Base-by-base conservation (phyloP, 2,329 filamentous ascomycete genomes). In the Calcarisporium arbuscula region DNA sequence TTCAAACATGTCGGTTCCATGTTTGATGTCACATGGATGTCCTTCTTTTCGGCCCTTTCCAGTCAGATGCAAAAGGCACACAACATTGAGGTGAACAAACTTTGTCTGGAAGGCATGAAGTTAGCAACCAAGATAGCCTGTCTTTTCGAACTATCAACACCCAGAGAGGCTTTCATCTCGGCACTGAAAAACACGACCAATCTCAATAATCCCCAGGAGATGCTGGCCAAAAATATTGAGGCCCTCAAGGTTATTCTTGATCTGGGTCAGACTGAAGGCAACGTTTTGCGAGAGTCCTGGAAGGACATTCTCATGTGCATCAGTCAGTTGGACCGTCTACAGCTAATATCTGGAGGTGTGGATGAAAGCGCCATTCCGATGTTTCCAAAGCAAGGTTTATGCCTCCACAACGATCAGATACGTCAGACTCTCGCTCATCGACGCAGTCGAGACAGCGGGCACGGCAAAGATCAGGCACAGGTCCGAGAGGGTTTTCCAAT, bases 1-100 rank as follows among this genome's bases (percentile, higher is more conserved):
- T 89, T 87, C 56, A 90, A 87, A 49, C 92, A 98, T 57, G 85
- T 95, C 32, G 92, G 92, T 0, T 88, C 92, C 1, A 98, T 98
- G 92, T 96, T 98, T 53, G 89, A 95, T 50, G 88, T 95, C 17
- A 94, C 88, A 0, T 98, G 92, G 92, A 98, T 96, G 90, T 95
- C 90, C 8, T 94, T 95, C 59, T 83, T 98, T 52, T 96, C 90
- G 5, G 89, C 89, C 0, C 72, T 98, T 18, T 95, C 90, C 2
- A 89, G 85, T 32, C 85, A 94, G 47, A 89, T 92, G 56, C 92
- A 96, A 49, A 89, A 95, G 53, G 84, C 86, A 0, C 85, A 94
- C 47, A 95, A 95, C 51, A 69, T 95, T 5, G 88, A 95, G 46
- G 85, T 92, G 12, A 89, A 95, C 57, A 87, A 82, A 53, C 64